A percentile compares a stretch with the other conserved stretches of the same genome.
These are phyloP conservation scores for Penicillium sp. DNA, from an alignment of 2,329 filamentous ascomycete species.

Conservation along the genomic window DNA sequence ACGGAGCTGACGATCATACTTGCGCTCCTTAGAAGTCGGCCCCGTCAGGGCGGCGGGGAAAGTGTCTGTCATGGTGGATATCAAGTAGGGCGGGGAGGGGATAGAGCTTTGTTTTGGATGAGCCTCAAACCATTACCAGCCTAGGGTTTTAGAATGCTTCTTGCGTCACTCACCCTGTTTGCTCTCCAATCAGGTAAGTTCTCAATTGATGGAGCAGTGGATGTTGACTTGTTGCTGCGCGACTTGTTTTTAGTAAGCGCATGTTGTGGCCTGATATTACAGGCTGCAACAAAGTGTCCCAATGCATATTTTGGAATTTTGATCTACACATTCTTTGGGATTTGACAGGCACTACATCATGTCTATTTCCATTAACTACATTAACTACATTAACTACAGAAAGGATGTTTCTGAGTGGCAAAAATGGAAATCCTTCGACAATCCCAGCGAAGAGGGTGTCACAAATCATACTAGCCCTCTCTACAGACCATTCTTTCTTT, in stretches of 20 bases:
- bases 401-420: not conserved
- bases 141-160: not conserved
- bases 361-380: not conserved
- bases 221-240: conserved; percentile 3
- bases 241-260: conserved; percentile 7
- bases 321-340: not conserved
- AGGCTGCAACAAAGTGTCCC: not conserved
- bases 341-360: not conserved
- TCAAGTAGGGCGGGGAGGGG: not conserved
- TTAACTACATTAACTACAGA: not conserved
- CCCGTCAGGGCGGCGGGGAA: conserved; percentile 41
- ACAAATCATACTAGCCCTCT: no score
- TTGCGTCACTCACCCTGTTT: not conserved
- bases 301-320: not conserved
- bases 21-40: conserved; percentile 65
- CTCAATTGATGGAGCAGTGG: not conserved
- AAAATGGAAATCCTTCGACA: not conserved
- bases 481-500: not conserved
- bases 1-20: conserved; percentile 92
- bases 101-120: not conserved
- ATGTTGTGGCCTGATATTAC: not conserved
- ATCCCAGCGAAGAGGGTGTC: not conserved
- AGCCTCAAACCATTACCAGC: not conserved
- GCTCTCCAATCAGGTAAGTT: not conserved
- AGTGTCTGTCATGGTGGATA: conserved; percentile 36